Percentiles rank a stretch among this genome's conserved stretches.
Evolutionary conservation across 2,329 filamentous ascomycete genomes (phyloP).

Genomic region (Purpureocillium lavendulum): DNA sequence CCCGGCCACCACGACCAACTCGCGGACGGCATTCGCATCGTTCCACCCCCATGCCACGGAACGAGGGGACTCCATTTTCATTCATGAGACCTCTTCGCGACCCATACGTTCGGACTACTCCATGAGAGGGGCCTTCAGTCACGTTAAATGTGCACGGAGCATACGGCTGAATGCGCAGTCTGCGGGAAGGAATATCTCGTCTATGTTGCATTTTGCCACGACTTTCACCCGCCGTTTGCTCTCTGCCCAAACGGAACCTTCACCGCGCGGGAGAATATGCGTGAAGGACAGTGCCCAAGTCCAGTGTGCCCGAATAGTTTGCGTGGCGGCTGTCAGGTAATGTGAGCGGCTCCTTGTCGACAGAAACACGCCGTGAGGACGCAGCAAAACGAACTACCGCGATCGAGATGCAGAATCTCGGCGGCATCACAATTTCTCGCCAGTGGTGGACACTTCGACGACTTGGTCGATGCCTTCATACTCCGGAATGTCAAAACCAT

Average conservation of each 20-base stretch:
- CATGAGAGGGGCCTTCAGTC: constrained; percentile 9
- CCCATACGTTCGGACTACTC: constrained; percentile 1
- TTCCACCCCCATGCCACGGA: neutral
- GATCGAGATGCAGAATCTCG: no score
- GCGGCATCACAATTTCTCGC: constrained; percentile 41
- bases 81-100: constrained; percentile 4
- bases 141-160: constrained; percentile 52
- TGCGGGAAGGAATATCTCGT: constrained; percentile 52
- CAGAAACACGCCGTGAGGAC: no score
- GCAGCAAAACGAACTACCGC: no score
- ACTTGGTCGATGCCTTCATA: constrained; percentile 87
- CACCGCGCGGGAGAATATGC: constrained; percentile 35
- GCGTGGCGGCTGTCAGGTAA: constrained; percentile 45
- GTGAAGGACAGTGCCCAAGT: constrained; percentile 47
- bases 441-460: constrained; percentile 57
- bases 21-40: no score
- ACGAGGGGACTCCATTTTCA: neutral
- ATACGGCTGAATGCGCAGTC: constrained; percentile 47
- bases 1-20: no score
- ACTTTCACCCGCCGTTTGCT: constrained; percentile 39
- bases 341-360: constrained; percentile 22
- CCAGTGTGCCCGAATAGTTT: constrained; percentile 51
- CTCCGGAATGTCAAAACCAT: constrained; percentile 70
- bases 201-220: constrained; percentile 48
- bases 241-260: constrained; percentile 36